A percentile compares a stretch with the other conserved stretches of the same genome.
phyloP scores from a whole-genome alignment of 306 rosid genomes.

The Acmispon strigosus region DNA sequence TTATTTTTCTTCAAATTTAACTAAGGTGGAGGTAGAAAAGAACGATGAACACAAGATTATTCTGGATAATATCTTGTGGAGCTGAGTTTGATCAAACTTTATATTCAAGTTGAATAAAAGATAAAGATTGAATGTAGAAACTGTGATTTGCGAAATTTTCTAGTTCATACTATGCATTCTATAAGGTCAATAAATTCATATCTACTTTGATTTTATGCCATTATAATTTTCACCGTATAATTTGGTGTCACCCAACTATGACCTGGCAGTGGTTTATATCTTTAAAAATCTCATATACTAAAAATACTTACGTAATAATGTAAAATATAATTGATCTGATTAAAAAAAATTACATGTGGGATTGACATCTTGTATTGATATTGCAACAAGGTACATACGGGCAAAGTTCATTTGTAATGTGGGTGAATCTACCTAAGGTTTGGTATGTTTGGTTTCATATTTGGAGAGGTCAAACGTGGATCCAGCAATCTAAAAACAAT shows the following conservation, averaged over 20 bases:
- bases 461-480: too few relatives aligned
- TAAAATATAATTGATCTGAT: neutral
- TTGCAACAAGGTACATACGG: neutral
- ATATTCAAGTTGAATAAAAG: neutral
- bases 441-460: too few relatives aligned
- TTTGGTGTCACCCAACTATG: constrained; percentile 4
- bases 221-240: neutral
- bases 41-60: too few relatives aligned
- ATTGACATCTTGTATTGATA: neutral
- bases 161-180: neutral
- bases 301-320: neutral
- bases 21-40: too few relatives aligned
- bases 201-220: neutral
- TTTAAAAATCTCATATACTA: neutral
- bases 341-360: neutral
- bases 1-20: too few relatives aligned
- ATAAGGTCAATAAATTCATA: neutral
- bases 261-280: constrained; percentile 1
- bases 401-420: too few relatives aligned
- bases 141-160: neutral
- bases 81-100: neutral
- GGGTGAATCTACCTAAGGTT: too few relatives aligned
- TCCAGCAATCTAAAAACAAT: too few relatives aligned
- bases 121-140: neutral
- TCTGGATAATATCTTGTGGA: too few relatives aligned